A percentile compares a stretch with the other conserved stretches of the same genome.
Conservation (phyloP, 2,329 filamentous ascomycete species). For the Paraphaeosphaeria minitans region DNA sequence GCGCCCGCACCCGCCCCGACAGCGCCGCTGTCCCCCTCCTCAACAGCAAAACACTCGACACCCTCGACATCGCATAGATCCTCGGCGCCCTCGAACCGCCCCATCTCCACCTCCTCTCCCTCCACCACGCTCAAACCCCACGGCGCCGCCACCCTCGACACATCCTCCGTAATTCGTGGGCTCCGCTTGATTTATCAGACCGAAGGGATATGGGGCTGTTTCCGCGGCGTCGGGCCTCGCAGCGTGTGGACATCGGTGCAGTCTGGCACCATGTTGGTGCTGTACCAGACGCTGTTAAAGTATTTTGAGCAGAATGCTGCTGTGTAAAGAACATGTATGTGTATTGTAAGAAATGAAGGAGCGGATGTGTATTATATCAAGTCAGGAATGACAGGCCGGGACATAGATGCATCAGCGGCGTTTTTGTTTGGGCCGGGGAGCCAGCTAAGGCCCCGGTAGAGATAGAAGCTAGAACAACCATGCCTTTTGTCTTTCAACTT, state of each 20-base stretch:
- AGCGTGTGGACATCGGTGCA: slow-evolving; percentile 98
- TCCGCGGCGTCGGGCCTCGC: slow-evolving; percentile 89
- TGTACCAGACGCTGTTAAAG: slow-evolving; percentile 87
- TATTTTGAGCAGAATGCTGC: slow-evolving; percentile 65
- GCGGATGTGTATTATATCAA: slow-evolving; percentile 2
- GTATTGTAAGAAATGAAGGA: neutral
- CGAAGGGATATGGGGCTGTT: slow-evolving; percentile 88
- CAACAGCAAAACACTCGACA: slow-evolving; percentile 40
- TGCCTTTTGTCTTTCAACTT: too few species aligned
- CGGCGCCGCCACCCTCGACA: slow-evolving; percentile 80
- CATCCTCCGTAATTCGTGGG: slow-evolving; percentile 85
- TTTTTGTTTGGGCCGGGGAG: neutral
- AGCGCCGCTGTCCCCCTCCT: slow-evolving; percentile 23
- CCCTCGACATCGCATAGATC: slow-evolving; percentile 29
- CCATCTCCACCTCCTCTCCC: slow-evolving; percentile 88
- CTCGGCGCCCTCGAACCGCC: slow-evolving; percentile 57
- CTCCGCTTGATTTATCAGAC: slow-evolving; percentile 86
- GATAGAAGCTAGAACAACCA: slow-evolving; percentile 5
- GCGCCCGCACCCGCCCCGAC: slow-evolving; percentile 21
- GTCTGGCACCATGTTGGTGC: slow-evolving; percentile 92
- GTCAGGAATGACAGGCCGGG: neutral
- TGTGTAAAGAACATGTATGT: slow-evolving; percentile 8
- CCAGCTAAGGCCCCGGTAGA: neutral
- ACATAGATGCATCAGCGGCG: slow-evolving; percentile 8
- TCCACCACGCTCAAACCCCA: slow-evolving; percentile 81